phyloP scores from a whole-genome alignment of 1,284 basidiomycete species.

The Ceratobasidium sp. region DNA sequence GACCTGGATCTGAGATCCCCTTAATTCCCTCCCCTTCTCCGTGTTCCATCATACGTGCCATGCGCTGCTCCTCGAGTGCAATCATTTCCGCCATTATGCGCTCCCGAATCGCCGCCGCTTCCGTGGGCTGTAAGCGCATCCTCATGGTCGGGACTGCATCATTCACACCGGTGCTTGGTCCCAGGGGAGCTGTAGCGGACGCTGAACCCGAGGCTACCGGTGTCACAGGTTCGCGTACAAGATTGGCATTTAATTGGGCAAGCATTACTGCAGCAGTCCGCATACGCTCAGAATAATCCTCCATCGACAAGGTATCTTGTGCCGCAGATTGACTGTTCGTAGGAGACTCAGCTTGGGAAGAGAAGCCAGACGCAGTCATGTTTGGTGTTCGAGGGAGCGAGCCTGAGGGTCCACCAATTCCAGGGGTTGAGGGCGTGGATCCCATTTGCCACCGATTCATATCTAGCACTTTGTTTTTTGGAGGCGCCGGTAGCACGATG shows the following conservation, averaged over 20 bases:
- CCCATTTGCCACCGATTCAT: slow-evolving; percentile 77
- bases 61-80: slow-evolving; percentile 92
- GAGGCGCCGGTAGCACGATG: slow-evolving; percentile 76
- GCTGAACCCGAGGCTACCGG: slow-evolving; percentile 51
- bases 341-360: slow-evolving; percentile 14
- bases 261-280: slow-evolving; percentile 98
- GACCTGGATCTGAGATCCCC: slow-evolving; percentile 53
- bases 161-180: slow-evolving; percentile 46
- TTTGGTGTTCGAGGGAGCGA: slow-evolving; percentile 41
- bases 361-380: slow-evolving; percentile 19
- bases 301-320: slow-evolving; percentile 61
- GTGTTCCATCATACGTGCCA: slow-evolving; percentile 87
- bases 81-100: slow-evolving; percentile 99
- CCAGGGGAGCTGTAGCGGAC: slow-evolving; percentile 46
- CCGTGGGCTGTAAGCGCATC: slow-evolving; percentile 72
- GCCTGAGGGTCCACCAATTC: slow-evolving; percentile 30
- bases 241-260: slow-evolving; percentile 88
- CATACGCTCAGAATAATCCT: slow-evolving; percentile 98
- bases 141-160: slow-evolving; percentile 53
- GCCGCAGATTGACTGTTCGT: slow-evolving; percentile 35
- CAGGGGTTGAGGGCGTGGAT: slow-evolving; percentile 46
- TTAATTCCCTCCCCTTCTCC: slow-evolving; percentile 63
- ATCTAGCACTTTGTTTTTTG: slow-evolving; percentile 87
- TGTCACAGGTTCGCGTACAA: slow-evolving; percentile 57
- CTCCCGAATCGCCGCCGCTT: slow-evolving; percentile 88